Evolutionary conservation across 371 early-diverging fungal species (phyloP).

Genomic region (Gilbertella persicaria): DNA sequence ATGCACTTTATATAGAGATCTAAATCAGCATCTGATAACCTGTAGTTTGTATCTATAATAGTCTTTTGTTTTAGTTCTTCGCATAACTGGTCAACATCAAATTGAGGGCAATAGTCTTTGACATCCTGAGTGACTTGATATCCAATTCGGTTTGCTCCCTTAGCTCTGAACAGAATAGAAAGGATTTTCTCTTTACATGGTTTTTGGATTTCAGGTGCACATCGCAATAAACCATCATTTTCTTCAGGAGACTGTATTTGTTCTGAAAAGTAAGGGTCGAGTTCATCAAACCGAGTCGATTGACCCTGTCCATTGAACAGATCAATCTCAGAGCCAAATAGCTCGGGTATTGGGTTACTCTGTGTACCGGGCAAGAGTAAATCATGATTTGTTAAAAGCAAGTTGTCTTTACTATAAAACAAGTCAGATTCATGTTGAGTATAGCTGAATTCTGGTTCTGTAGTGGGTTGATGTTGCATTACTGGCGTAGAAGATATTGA

Average conservation of each 20-base stretch:
- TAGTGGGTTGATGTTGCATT: not conserved
- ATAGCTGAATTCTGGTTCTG: constrained; percentile 1
- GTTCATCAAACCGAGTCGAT: not conserved
- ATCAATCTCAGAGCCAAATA: constrained; percentile 16
- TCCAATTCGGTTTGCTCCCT: constrained; percentile 8
- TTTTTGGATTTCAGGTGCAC: constrained; percentile 18
- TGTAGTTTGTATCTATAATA: constrained; percentile 11
- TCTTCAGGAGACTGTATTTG: constrained; percentile 12
- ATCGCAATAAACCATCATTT: constrained; percentile 2
- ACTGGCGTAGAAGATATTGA: constrained; percentile 1
- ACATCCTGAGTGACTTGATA: constrained; percentile 22
- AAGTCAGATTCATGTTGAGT: not conserved
- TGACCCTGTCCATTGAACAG: not conserved
- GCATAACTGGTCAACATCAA: constrained; percentile 28
- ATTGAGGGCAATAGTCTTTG: constrained; percentile 25
- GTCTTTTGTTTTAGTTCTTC: constrained; percentile 12
- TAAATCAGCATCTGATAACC: constrained; percentile 21
- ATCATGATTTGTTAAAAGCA: too few relatives aligned
- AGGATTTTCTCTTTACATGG: constrained; percentile 9
- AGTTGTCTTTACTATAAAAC: not conserved
- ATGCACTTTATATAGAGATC: constrained; percentile 24
- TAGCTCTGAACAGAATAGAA: constrained; percentile 5
- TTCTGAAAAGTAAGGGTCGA: not conserved
- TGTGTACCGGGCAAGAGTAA: not conserved
- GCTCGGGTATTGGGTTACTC: constrained; percentile 4